A percentile compares a stretch with the other conserved stretches of the same genome.
These are phyloP conservation scores for Metschnikowia henanensis DNA, from an alignment of 805 yeast genomes.

Conservation along the genomic window DNA sequence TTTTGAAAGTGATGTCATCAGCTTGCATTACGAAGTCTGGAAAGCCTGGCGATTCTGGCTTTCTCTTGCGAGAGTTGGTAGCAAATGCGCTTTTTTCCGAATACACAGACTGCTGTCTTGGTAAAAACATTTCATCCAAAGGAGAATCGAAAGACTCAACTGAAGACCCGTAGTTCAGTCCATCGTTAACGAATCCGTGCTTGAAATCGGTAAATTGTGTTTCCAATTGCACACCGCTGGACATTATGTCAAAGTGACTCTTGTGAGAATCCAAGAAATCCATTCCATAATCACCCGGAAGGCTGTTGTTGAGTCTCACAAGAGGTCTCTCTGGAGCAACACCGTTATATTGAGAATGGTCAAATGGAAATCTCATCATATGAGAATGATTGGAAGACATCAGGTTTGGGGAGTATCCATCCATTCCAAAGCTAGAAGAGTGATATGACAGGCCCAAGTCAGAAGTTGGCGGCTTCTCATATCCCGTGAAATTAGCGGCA, in stretches of 20 bases:
- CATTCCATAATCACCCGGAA: slow-evolving; percentile 6
- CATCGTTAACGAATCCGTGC: slow-evolving; percentile 9
- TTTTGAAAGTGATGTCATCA: too few relatives aligned
- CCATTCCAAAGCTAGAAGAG: slow-evolving; percentile 6
- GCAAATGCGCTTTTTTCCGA: neutral
- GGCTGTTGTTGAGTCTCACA: slow-evolving; percentile 3
- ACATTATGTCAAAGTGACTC: slow-evolving; percentile 13
- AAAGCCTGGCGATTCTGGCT: neutral
- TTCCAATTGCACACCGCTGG: slow-evolving; percentile 10
- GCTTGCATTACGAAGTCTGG: neutral
- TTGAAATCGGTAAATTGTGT: slow-evolving; percentile 30
- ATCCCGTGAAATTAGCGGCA: slow-evolving; percentile 2
- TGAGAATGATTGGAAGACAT: slow-evolving; percentile 11
- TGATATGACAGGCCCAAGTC: slow-evolving; percentile 6
- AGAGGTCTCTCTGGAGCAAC: neutral
- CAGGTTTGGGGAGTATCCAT: slow-evolving; percentile 12
- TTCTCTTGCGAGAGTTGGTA: neutral
- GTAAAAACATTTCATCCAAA: slow-evolving; percentile 40
- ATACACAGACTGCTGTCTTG: slow-evolving; percentile 14
- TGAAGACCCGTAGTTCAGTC: slow-evolving; percentile 20
- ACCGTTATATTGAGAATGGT: slow-evolving; percentile 1
- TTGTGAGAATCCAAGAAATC: slow-evolving; percentile 8
- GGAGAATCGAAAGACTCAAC: slow-evolving; percentile 39
- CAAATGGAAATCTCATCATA: slow-evolving; percentile 7
- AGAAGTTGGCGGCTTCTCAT: neutral